These are phyloP conservation scores for Leptographium wingfieldii DNA, from an alignment of 2,329 filamentous ascomycete species.

Conservation along the genomic window DNA sequence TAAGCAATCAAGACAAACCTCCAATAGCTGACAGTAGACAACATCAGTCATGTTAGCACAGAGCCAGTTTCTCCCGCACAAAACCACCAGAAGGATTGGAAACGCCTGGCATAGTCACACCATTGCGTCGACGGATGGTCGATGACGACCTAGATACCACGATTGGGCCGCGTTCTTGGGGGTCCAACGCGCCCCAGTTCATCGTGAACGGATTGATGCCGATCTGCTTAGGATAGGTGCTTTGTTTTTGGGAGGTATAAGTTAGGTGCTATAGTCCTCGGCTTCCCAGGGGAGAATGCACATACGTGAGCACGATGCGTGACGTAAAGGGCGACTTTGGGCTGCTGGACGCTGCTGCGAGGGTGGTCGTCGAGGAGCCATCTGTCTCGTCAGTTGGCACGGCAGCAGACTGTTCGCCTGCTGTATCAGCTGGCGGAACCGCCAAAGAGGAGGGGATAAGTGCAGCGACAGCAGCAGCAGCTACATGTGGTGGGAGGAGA, in stretches of 20 bases:
- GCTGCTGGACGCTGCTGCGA: slow-evolving; percentile 3
- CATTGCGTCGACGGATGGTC: slow-evolving; percentile 71
- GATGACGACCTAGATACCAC: slow-evolving; percentile 67
- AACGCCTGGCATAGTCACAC: slow-evolving; percentile 28
- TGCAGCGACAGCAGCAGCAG: background rate
- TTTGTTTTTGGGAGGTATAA: slow-evolving; percentile 14
- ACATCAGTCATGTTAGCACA: background rate
- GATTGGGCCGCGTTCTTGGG: slow-evolving; percentile 67
- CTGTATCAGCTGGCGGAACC: background rate
- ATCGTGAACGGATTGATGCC: slow-evolving; percentile 85
- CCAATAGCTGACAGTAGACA: slow-evolving; percentile 9
- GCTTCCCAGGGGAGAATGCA: background rate
- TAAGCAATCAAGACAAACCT: slow-evolving; percentile 4
- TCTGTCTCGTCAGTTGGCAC: slow-evolving; percentile 8
- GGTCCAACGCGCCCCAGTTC: slow-evolving; percentile 74
- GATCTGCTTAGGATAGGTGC: slow-evolving; percentile 84
- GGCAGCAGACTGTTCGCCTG: slow-evolving; percentile 14
- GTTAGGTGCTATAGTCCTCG: background rate
- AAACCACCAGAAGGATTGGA: background rate
- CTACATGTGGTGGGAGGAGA: background rate
- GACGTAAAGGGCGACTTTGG: slow-evolving; percentile 36
- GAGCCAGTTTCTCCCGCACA: background rate
- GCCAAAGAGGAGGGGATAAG: background rate
- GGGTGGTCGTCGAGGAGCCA: slow-evolving; percentile 5
- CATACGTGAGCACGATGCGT: slow-evolving; percentile 42